Base-by-base conservation (phyloP, 108 stramenopile genomes). In the Nitzschia palea region DNA sequence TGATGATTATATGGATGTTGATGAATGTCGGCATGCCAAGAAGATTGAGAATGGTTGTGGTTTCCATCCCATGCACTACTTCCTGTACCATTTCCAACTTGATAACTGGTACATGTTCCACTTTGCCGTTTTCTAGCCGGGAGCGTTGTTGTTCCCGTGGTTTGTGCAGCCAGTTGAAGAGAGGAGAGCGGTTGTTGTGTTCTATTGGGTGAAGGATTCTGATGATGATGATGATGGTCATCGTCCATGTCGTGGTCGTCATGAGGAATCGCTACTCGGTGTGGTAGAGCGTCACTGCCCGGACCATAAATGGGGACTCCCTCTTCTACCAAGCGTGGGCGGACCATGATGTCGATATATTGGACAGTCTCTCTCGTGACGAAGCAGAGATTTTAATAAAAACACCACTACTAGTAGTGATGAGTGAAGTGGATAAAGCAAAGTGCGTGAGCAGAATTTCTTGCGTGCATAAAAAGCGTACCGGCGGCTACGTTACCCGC, bases 251-350 rank as follows among this genome's bases (percentile, higher is more conserved):
- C 20, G 3, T 48, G 12, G 45, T 50, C 28, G 15, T 33, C 18
- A 48, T 47, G 10, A 64, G 25, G 4, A 14, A 5, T 4, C 12
- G 26, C 44, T 14, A 40, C 35, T 5, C 31, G 54, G 17, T 17
- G 22, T 20, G 18, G 26, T 15, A 3, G 22, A 4, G 33, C 31
- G 4, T 45, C 18, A 8, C 45, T 29, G 3, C 45, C 62, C 20
- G 62, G 62, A 27, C 44, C 80, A 35, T 63, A 34, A 32, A 81
- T 76, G 22, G 84, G 84, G 6, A 54, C 70, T 14, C 84, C 84
- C 65, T 82, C 80, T 29, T 81, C 71, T 23, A 85, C 84, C 35
- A 85, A 59, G 8, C 81, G 69, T 30, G 84, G 84, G 3, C 74
- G 59, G 4, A 60, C 71, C 65, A 20, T 56, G 25, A 4, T 65